Base-by-base conservation (phyloP, 805 yeast genomes). In the Candida pini region DNA sequence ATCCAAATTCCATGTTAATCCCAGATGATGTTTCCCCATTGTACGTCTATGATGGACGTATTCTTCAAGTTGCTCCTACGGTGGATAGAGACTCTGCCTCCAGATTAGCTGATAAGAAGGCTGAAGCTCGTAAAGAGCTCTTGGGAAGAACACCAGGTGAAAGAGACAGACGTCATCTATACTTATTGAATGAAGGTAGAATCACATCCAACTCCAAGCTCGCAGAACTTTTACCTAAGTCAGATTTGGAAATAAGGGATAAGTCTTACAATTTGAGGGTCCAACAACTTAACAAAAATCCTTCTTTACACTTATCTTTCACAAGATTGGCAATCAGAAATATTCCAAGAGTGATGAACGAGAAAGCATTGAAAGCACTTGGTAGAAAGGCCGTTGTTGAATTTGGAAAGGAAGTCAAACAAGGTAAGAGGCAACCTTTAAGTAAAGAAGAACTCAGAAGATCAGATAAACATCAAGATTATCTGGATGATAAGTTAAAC, bases 281-380 rank as follows among this genome's bases (percentile, higher is more conserved):
- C 28, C 86, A 86, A 51, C 97, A 90, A 64, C 73, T 92, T 51
- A 80, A 82, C 56, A 84, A 85, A 49, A 92, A 90, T 60, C 96
- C 97, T 14, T 68, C 92, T 9, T 68, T 92, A 53, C 97, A 90
- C 68, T 65, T 92, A 40, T 86, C 96, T n/a, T 65, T 90, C 62
- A 90, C 97, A 2, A 78, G 98, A 66, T 73, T 92, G 56, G 98
- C 98, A 8, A 76, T 92, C 39, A 76, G 98, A 63, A 92, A 92
- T 56, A 62, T 92, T 33, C 98, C 98, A 29, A 77, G 97, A 57
- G 79, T 94, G 10, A 79, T 92, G 92, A 82, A 76, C 40, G 85
- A 81, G 41, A 87, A 85, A 58, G 79, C 94, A 0, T 67, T 92
- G 49, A 92, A 92, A 54, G 95, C 94, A 1, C 68, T 92, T 32